Evolutionary conservation across 139 green algal genomes (phyloP), one percentile per base, ranked within the genome.

Genomic region (Closterium sp.): DNA sequence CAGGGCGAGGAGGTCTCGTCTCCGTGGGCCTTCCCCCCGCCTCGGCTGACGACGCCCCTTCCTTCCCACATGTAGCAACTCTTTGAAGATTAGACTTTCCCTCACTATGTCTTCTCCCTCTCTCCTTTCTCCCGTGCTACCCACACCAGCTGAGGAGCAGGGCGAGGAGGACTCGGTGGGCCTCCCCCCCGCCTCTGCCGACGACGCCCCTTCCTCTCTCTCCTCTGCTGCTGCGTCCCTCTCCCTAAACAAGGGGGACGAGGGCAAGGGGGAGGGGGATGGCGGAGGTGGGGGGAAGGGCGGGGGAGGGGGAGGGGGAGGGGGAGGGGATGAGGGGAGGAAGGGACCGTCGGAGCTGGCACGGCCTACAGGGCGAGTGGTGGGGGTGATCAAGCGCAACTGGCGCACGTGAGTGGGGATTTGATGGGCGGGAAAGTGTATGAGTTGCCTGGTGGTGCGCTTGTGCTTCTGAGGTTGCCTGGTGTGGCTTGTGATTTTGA

Each of bases 321-420:
- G 30, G 35, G 6, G 6, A 81, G 88, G 25, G 34, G 66, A 34
- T 3, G 25, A 91, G 12, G 66, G 64, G 66, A 19, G 23, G 35
- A 85, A 28, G 34, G 25, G 21, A 16, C 34, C 25, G 4, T 90
- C 84, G 1, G 87, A 76, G 16, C 64, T 92, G 31, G 90, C 90
- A 31, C 85, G 85, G 8, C 90, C 91, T 9, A 93, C 93, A 9
- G 94, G 90, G 2, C 43, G 85, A 4, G 94, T 96, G 35, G 93
- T 96, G 23, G 92, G 93, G 84, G 94, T 96, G 81, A 90, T 96
- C 43, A 92, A 92, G 85, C 90, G 94, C 6, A 92, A 91, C 30
- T 96, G 94, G 94, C 89, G 93, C 25, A 34, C 83, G 90, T 94
- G 76, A 94, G 92, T 90, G 28, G 81, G 28, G 7, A 85, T 4